Conservation (phyloP, 768 basidiomycete genomes). For the Leccinellum albellum region DNA sequence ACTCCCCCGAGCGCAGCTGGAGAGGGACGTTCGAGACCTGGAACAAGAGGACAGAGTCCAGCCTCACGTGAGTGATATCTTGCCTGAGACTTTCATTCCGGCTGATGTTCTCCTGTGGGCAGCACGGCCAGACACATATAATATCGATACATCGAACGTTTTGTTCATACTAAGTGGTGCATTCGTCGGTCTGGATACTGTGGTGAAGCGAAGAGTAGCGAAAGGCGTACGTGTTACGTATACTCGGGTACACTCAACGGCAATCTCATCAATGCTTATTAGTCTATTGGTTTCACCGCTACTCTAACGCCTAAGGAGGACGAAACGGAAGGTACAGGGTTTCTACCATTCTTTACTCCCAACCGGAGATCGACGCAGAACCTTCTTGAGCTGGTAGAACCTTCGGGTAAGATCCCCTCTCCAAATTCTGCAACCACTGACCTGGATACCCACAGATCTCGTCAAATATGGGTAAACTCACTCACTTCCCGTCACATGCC, state of each 20-base stretch:
- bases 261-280: slow-evolving; percentile 1
- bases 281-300: slow-evolving; percentile 90
- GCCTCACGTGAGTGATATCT: slow-evolving; percentile 17
- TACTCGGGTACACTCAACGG: background rate
- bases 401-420: slow-evolving; percentile 44
- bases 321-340: slow-evolving; percentile 34
- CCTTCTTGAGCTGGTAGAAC: slow-evolving; percentile 67
- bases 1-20: slow-evolving; percentile 40
- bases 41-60: slow-evolving; percentile 45
- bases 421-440: background rate
- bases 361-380: slow-evolving; percentile 56
- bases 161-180: slow-evolving; percentile 95
- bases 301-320: slow-evolving; percentile 40
- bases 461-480: slow-evolving; percentile 69
- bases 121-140: slow-evolving; percentile 65
- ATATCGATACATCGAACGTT: slow-evolving; percentile 85
- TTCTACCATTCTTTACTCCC: slow-evolving; percentile 73
- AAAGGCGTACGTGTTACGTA: slow-evolving; percentile 77
- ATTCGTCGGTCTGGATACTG: slow-evolving; percentile 84
- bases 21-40: slow-evolving; percentile 46
- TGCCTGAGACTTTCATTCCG: background rate
- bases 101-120: slow-evolving; percentile 2
- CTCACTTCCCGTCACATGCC: background rate
- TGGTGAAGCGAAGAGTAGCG: slow-evolving; percentile 75
- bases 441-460: slow-evolving; percentile 50